phyloP scores from a whole-genome alignment of 495 filamentous ascomycete genomes.

The Letharia lupina region DNA sequence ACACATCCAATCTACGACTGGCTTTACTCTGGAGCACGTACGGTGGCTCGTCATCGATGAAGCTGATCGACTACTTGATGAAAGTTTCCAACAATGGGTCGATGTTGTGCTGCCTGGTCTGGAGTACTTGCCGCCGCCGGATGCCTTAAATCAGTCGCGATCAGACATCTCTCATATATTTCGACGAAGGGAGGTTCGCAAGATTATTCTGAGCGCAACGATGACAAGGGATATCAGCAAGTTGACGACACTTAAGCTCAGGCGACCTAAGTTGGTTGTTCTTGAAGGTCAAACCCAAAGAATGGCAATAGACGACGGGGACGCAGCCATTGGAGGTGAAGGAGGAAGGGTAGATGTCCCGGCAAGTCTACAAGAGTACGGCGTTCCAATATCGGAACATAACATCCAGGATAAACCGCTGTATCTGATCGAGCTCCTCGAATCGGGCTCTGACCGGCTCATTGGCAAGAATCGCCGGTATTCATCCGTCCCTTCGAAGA shows the following conservation, averaged over 20 bases:
- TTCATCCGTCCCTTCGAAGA: background rate
- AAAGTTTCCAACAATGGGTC: constrained; percentile 90
- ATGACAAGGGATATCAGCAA: constrained; percentile 86
- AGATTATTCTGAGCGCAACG: constrained; percentile 82
- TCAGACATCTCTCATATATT: constrained; percentile 10
- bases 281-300: constrained; percentile 43
- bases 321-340: constrained; percentile 15
- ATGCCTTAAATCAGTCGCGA: constrained; percentile 28
- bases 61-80: constrained; percentile 81
- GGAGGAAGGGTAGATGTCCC: constrained; percentile 52
- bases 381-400: constrained; percentile 54
- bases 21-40: constrained; percentile 65
- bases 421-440: constrained; percentile 59
- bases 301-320: background rate
- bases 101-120: constrained; percentile 60
- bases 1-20: constrained; percentile 72
- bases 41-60: constrained; percentile 90
- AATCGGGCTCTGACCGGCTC: constrained; percentile 25
- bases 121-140: constrained; percentile 40
- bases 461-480: constrained; percentile 9
- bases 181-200: constrained; percentile 43
- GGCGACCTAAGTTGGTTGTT: constrained; percentile 65
- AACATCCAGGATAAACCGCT: constrained; percentile 74
- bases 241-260: constrained; percentile 62
- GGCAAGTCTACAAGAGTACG: constrained; percentile 58